Evolutionary conservation across 257 asterid genomes (phyloP).

Genomic region (Solanum lycopersicoides): DNA sequence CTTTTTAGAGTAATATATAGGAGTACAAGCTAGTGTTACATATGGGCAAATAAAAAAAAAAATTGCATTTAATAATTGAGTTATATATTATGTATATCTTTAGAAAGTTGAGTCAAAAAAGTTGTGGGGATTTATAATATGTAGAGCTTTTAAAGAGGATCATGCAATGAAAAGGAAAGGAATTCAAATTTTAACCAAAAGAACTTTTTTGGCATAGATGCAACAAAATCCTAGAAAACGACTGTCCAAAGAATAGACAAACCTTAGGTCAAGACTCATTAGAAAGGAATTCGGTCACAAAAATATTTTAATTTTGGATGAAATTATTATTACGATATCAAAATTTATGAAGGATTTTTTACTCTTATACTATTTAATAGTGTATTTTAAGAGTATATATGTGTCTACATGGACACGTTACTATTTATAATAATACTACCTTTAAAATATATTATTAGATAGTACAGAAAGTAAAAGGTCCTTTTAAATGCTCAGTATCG

Average conservation of each 20-base stretch:
- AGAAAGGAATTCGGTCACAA: too few relatives aligned
- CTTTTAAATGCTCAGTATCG: too few relatives aligned
- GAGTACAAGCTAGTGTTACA: background rate
- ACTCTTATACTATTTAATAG: too few relatives aligned
- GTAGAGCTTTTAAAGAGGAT: constrained; percentile 5
- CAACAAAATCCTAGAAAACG: background rate
- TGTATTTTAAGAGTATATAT: too few relatives aligned
- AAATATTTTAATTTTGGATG: too few relatives aligned
- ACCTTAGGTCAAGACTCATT: background rate
- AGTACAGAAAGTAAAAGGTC: too few relatives aligned
- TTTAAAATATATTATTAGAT: too few relatives aligned
- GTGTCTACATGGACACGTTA: too few relatives aligned
- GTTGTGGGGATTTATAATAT: background rate
- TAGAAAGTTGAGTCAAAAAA: background rate
- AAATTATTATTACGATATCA: too few relatives aligned
- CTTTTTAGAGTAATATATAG: background rate
- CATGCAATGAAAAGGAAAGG: constrained; percentile 17
- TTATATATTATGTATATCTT: background rate
- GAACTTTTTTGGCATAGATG: background rate
- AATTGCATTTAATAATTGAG: background rate
- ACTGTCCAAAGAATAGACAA: background rate
- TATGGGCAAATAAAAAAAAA: background rate
- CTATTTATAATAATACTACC: too few relatives aligned
- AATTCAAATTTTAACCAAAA: background rate
- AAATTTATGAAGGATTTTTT: too few relatives aligned